phyloP scores from a whole-genome alignment of 2,329 filamentous ascomycete species.

The Fusarium goolgardi region DNA sequence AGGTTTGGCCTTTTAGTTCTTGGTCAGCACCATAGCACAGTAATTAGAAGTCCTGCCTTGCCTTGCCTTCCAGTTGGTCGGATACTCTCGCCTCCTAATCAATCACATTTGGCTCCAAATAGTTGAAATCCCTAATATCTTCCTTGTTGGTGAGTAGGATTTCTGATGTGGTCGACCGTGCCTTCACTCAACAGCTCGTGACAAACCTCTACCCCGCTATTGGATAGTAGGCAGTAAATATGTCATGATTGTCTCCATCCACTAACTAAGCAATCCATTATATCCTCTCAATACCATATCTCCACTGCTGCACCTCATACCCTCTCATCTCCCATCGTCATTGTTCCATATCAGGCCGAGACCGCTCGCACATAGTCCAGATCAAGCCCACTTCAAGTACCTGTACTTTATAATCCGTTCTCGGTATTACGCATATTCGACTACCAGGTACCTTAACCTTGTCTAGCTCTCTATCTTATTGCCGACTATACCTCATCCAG shows the following conservation, averaged over 20 bases:
- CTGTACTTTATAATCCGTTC: constrained; percentile 33
- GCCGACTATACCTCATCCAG: constrained; percentile 32
- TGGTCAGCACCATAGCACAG: constrained; percentile 22
- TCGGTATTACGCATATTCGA: constrained; percentile 19
- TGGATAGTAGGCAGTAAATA: constrained; percentile 2
- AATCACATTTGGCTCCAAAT: not conserved
- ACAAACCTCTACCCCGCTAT: constrained; percentile 35
- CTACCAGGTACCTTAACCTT: constrained; percentile 11
- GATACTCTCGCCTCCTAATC: constrained; percentile 9
- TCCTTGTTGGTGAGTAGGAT: not conserved
- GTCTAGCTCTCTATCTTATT: constrained; percentile 34
- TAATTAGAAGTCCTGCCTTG: not conserved
- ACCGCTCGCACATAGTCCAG: constrained; percentile 26
- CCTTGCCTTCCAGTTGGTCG: not conserved
- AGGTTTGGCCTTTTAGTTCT: constrained; percentile 19
- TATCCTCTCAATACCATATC: not conserved
- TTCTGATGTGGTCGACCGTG: constrained; percentile 8
- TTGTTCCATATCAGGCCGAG: constrained; percentile 30
- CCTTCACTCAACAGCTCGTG: constrained; percentile 19
- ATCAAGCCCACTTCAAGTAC: constrained; percentile 33
- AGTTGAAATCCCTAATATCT: not conserved
- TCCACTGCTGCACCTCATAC: not conserved
- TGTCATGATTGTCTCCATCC: constrained; percentile 19
- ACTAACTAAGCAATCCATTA: not conserved
- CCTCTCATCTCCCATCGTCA: constrained; percentile 27